phyloP scores from a whole-genome alignment of 768 basidiomycete genomes.

The Auriscalpium vulgare region DNA sequence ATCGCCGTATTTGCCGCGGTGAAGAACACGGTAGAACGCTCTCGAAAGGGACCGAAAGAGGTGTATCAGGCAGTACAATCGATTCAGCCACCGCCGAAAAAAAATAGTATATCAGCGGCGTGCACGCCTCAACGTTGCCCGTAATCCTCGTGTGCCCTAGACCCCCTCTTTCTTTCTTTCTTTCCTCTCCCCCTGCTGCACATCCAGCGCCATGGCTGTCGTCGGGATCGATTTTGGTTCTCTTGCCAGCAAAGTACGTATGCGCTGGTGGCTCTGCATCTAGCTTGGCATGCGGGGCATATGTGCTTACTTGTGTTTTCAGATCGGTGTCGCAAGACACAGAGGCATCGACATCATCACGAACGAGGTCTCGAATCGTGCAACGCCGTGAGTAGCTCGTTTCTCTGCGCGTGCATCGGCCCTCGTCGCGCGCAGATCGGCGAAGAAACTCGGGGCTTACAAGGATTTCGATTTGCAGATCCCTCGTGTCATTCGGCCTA shows the following conservation, averaged over 20 bases:
- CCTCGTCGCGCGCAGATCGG: no score
- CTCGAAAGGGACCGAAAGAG: neutral
- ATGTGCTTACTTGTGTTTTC: constrained; percentile 13
- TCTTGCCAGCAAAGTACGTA: constrained; percentile 73
- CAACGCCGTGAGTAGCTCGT: constrained; percentile 70
- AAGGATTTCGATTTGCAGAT: constrained; percentile 37
- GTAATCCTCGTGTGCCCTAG: constrained; percentile 3
- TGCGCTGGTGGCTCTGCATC: neutral
- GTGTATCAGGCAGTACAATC: neutral
- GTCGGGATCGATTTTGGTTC: constrained; percentile 94
- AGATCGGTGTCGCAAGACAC: constrained; percentile 95
- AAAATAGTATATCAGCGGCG: constrained; percentile 3
- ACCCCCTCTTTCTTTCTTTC: neutral
- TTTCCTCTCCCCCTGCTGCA: neutral
- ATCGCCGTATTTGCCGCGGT: neutral
- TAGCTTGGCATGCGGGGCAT: neutral
- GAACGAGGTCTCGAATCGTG: constrained; percentile 96
- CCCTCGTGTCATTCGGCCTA: constrained; percentile 88
- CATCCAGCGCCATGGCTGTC: constrained; percentile 59
- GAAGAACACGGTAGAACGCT: neutral
- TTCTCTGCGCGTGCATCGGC: neutral
- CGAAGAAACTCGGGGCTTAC: no score
- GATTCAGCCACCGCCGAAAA: constrained; percentile 4
- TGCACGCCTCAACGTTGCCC: neutral
- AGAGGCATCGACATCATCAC: constrained; percentile 97